Evolutionary conservation across 169 alveolate genomes (phyloP), one percentile per base, ranked within the genome.

Genomic region (Plasmodium inui): DNA sequence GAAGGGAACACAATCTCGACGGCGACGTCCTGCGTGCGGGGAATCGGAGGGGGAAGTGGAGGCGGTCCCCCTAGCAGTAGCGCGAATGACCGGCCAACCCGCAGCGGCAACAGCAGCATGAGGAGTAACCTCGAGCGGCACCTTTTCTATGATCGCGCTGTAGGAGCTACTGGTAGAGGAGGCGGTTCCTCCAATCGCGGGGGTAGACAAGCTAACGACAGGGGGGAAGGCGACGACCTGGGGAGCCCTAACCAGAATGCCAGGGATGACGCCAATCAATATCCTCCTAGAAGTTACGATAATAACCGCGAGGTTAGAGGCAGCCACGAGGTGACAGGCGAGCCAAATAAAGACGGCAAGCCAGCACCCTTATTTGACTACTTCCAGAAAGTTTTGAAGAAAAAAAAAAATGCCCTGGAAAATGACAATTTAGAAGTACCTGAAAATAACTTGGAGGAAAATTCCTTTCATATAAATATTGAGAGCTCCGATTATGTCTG

Each of bases 401-500:
- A 84, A 76, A 86, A 86, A 74, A 86, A 86, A 46, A 67, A 39
- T 86, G 10, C 41, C 10, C 6, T 32, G 50, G 89, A 89, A 30
- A 89, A 79, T 17, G 83, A 80, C 9, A 89, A 89, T 22, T 30
- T 17, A 0, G 46, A 73, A 74, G 71, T 8, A 28, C 30, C 19
- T 53, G 71, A 86, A 74, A 55, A 86, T 34, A 26, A 34, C 10
- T 28, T 57, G 30, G 86, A 74, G 19, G 57, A 81, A 70, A 81
- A 81, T 67, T 50, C 91, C 32, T 55, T 91, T 50, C 78, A 70
- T 70, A 91, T 91, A 46, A 91, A 82, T 53, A 82, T 91, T 3
- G 95, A 81, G 61, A 61, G 76, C 28, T 71, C 84, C 37, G 84
- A 91, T 91, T 91, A 37, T 22, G 80, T 57, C 0, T 91, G 95